Evolutionary conservation across 495 filamentous ascomycete genomes (phyloP).

Genomic region (Talaromyces trachyspermus): DNA sequence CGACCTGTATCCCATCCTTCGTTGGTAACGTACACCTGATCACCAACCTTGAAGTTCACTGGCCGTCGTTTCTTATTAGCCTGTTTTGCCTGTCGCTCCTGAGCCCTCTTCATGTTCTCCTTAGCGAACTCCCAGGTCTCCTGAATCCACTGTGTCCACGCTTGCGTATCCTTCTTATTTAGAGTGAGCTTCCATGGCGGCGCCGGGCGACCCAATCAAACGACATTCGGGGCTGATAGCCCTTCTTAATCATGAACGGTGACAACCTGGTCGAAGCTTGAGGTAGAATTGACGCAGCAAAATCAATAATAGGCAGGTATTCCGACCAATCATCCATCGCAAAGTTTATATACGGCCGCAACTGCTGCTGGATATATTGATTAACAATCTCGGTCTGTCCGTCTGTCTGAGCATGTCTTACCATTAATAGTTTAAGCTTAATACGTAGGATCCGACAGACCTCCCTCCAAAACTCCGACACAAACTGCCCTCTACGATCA

Average conservation of each 20-base stretch:
- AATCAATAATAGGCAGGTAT: constrained; percentile 2
- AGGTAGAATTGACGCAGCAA: neutral
- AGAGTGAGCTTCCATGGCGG: neutral
- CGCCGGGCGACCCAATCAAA: neutral
- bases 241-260: constrained; percentile 1
- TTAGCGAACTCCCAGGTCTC: neutral
- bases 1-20: constrained; percentile 3
- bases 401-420: constrained; percentile 15
- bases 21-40: constrained; percentile 4
- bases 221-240: neutral
- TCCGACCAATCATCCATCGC: constrained; percentile 12
- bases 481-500: constrained; percentile 15
- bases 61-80: constrained; percentile 1
- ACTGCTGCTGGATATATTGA: constrained; percentile 2
- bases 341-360: constrained; percentile 5
- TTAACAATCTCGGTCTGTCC: constrained; percentile 8
- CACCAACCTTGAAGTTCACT: constrained; percentile 3
- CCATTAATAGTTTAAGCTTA: constrained; percentile 14
- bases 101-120: neutral
- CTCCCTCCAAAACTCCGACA: constrained; percentile 11
- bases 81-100: neutral
- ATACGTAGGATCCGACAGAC: constrained; percentile 14
- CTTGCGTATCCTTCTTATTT: neutral
- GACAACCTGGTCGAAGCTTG: neutral
- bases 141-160: neutral